Evolutionary conservation across 1,284 basidiomycete species (phyloP), one percentile per base, ranked within the genome.

Genomic region (Cutaneotrichosporon mucoides): DNA sequence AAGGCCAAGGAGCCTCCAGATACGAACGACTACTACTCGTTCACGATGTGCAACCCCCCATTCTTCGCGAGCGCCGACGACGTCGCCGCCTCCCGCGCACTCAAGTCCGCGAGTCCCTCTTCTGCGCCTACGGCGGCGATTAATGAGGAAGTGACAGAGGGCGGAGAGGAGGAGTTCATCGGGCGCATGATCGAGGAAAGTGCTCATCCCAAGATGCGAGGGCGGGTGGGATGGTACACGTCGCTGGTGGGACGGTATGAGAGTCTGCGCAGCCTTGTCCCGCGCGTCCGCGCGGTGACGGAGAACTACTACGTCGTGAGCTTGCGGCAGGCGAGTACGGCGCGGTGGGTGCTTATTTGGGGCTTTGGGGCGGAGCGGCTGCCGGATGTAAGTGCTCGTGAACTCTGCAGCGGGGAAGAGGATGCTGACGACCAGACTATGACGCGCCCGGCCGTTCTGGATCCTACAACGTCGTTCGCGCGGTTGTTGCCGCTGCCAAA

Each of bases 21-120:
- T 24, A 24, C 3, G 24, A 3, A 9, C 41, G 45, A 13, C n/a
- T 38, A 15, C 11, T 56, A 48, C 55, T 36, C 56, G 59, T 90
- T 94, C 66, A 86, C 86, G 0, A 91, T 98, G 86, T 97, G 93
- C 78, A 98, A 98, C 72, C 95, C 95, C 0, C 94, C 94, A 0
- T 98, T 98, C 77, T 98, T 95, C 71, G 73, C 79, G 11, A 83
- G 93, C 5, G 66, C 70, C 0, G 74, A 77, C 1, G 85, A 24
- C 24, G 24, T 24, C 24, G 24, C 24, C 24, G 24, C 24, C 24
- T 24, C 24, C 3, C 24, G 24, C 24, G 24, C 24, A 3, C 24
- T 24, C 24, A 24, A 24, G 24, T 24, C 24, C 2, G 24, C 24
- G 2, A 24, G 24, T 24, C 24, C 90, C 0, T 85, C 81, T 64